Base-by-base conservation (phyloP, 768 basidiomycete genomes). In the Tulasnella sp. region DNA sequence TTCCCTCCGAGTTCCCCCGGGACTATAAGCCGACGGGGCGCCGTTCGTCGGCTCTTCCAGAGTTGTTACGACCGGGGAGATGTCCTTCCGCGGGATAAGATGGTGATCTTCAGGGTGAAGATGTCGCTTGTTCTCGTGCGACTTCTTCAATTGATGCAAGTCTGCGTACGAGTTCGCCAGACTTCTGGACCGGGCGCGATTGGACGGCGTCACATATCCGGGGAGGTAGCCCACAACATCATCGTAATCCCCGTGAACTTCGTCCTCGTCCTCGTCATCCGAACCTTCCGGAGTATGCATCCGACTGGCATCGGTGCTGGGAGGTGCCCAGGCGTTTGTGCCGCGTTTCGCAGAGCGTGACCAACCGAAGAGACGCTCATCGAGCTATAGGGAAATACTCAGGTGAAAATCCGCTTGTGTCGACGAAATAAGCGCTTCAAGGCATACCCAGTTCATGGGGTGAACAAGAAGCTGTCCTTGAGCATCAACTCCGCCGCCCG, bases 321-420 rank as follows among this genome's bases (percentile, higher is more conserved):
- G 65, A 9, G 81, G 86, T 30, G 80, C 80, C 91, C 90, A 92
- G n/a, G 82, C 88, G 65, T 84, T 88, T 2, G 88, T 89, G n/a
- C 90, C 87, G 49, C 80, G 81, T 50, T 72, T 74, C 1, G 87
- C 79, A 64, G 84, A 88, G 54, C 80, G 77, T 69, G 82, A 83
- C 92, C 89, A 94, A 45, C 92, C 92, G 68, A 94, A 96, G 24
- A 96, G 77, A 7, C 88, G 83, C 71, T 94, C 92, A 69, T 96
- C 92, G 15, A 94, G 78, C 34, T 38, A 7, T 38, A 7, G 15
- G 15, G 15, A 15, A 38, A 38, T 57, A 34, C 63, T 34, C 30
- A 19, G 25, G 12, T n/a, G 50, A 70, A 70, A 19, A 70, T 67
- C n/a, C 68, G 66, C 59, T 70, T 70, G 66, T 69, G 68, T 5